Evolutionary conservation across 2,329 filamentous ascomycete species (phyloP), one percentile per base, ranked within the genome.

Genomic region (Neobulgaria alba): DNA sequence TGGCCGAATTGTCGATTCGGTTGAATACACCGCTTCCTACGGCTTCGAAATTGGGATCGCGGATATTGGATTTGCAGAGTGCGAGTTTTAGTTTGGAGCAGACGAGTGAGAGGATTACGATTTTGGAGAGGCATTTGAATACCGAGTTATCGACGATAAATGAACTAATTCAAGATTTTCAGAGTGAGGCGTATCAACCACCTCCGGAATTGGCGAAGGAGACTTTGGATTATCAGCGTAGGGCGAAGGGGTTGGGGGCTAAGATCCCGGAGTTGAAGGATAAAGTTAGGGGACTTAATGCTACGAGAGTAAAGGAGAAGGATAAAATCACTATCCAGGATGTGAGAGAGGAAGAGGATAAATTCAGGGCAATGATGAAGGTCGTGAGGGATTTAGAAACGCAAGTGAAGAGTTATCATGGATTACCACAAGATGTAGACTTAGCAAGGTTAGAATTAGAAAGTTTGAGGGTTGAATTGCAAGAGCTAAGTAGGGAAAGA

Each of bases 211-310:
- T 89, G 3, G 73, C 77, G 9, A 77, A 77, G 49, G 73, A 81
- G 49, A 90, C 87, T n/a, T 69, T 80, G 3, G 82, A 92, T 37
- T 75, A 83, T 62, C 77, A 80, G 49, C 77, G 84, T 40, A 77
- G 72, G 41, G 75, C 82, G 36, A 87, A 86, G 57, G 63, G 74
- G n/a, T 66, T 85, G 29, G 65, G 71, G 10, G 64, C 76, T 2
- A 82, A 82, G 51, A 66, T 89, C 1, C 75, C 75, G 12, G 85
- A 92, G 55, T 75, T 85, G 43, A 64, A 67, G 35, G 73, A 79
- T 41, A 70, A 70, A 31, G 63, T 75, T 49, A 57, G 66, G 42
- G 58, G 67, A 2, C 54, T 71, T 15, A 12, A 26, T 26, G 37
- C 48, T 20, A 48, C 49, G 5, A 40, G 39, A 29, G 35, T 37